phyloP scores from a whole-genome alignment of 257 asterid genomes.

The Solanum arcanum region DNA sequence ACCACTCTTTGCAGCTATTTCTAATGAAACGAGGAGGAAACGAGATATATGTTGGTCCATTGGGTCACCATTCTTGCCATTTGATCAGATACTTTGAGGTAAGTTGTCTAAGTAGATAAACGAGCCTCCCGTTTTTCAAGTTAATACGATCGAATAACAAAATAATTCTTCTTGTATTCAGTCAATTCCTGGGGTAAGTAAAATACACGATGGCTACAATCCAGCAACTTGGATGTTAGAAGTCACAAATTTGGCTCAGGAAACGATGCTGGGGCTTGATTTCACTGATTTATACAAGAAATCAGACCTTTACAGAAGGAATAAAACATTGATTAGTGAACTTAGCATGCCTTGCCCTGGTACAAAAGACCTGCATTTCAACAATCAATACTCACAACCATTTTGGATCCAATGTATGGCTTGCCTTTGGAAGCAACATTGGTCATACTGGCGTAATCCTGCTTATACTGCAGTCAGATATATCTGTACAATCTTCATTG shows the following conservation, averaged over 20 bases:
- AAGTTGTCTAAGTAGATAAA: not conserved
- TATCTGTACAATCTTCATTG: slow-evolving; percentile 44
- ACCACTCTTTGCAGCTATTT: slow-evolving; percentile 31
- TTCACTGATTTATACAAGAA: slow-evolving; percentile 40
- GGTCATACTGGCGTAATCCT: slow-evolving; percentile 81
- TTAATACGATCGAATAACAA: not conserved
- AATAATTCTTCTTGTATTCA: not conserved
- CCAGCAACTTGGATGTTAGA: slow-evolving; percentile 91
- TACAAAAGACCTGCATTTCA: slow-evolving; percentile 39
- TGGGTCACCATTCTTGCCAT: slow-evolving; percentile 42
- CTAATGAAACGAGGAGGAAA: slow-evolving; percentile 68
- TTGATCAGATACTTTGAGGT: slow-evolving; percentile 60
- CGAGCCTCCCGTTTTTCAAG: not conserved
- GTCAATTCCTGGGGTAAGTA: slow-evolving; percentile 40
- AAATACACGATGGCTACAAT: slow-evolving; percentile 49
- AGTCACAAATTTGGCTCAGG: slow-evolving; percentile 46
- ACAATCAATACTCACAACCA: slow-evolving; percentile 46
- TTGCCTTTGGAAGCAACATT: slow-evolving; percentile 78
- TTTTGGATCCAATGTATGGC: slow-evolving; percentile 54
- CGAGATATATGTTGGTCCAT: slow-evolving; percentile 65
- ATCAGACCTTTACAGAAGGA: slow-evolving; percentile 54
- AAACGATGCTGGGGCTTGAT: slow-evolving; percentile 34
- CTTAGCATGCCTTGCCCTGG: slow-evolving; percentile 52
- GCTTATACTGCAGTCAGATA: slow-evolving; percentile 63
- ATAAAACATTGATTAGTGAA: slow-evolving; percentile 49